Conservation (phyloP, 83 land plant species). For the Thuja plicata region DNA sequence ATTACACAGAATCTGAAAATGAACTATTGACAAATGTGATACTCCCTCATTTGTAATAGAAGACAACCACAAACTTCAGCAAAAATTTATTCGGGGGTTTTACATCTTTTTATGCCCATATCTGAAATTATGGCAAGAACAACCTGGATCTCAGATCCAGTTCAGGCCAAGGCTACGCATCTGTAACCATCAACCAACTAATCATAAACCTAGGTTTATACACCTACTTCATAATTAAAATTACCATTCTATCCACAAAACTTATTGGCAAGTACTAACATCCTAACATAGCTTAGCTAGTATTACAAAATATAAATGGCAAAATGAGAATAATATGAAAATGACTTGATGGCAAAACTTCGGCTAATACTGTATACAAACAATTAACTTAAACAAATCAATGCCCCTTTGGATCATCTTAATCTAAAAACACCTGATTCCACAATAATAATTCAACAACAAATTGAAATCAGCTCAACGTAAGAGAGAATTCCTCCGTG, state of each 20-base stretch:
- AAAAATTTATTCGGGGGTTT: too few species aligned
- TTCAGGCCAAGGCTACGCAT: neutral
- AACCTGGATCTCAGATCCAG: too few species aligned
- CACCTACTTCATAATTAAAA: neutral
- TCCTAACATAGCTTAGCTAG: neutral
- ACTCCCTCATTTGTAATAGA: too few species aligned
- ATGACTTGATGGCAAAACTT: too few species aligned
- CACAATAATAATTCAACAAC: neutral
- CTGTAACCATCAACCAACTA: neutral
- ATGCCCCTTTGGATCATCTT: neutral
- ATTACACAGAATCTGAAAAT: too few species aligned
- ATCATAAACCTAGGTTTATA: too few species aligned
- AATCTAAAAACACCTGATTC: neutral
- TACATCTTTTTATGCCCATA: too few species aligned
- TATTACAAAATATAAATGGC: neutral
- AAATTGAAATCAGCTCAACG: neutral
- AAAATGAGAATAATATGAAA: too few species aligned
- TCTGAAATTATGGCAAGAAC: too few species aligned
- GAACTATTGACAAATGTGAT: too few species aligned
- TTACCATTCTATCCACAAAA: neutral
- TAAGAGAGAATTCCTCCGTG: neutral
- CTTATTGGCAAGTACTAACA: neutral
- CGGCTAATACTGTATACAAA: neutral
- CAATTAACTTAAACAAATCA: neutral
- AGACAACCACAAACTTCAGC: too few species aligned